A percentile compares a stretch with the other conserved stretches of the same genome.
These are phyloP conservation scores for Alternaria infectoria DNA, from an alignment of 2,329 filamentous ascomycete species.

Conservation along the genomic window DNA sequence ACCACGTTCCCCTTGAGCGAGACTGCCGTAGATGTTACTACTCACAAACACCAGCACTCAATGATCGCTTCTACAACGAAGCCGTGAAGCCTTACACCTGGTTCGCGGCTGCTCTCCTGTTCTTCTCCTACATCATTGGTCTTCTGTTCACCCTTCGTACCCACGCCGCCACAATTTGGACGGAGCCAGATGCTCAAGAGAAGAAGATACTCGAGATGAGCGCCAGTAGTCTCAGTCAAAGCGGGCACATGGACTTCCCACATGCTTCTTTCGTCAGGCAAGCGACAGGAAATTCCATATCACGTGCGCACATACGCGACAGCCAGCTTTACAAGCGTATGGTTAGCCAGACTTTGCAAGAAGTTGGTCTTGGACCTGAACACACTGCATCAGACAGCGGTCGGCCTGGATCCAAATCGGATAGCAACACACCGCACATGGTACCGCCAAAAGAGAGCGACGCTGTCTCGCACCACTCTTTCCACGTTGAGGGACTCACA, in stretches of 20 bases:
- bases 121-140: slow-evolving; percentile 91
- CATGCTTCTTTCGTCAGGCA: slow-evolving; percentile 39
- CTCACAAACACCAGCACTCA: slow-evolving; percentile 80
- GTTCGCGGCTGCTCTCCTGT: slow-evolving; percentile 82
- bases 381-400: slow-evolving; percentile 55
- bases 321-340: slow-evolving; percentile 93
- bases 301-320: slow-evolving; percentile 73
- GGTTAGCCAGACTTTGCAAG: slow-evolving; percentile 84
- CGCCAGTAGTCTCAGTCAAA: slow-evolving; percentile 42
- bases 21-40: slow-evolving; percentile 96
- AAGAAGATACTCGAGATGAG: slow-evolving; percentile 53
- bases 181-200: slow-evolving; percentile 64
- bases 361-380: slow-evolving; percentile 71
- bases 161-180: slow-evolving; percentile 97
- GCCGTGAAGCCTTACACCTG: slow-evolving; percentile 95
- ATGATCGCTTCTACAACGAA: slow-evolving; percentile 87
- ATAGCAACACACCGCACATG: slow-evolving; percentile 41
- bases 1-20: slow-evolving; percentile 57
- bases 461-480: slow-evolving; percentile 52
- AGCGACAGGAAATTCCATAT: slow-evolving; percentile 36
- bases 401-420: slow-evolving; percentile 27
- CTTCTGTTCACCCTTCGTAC: slow-evolving; percentile 95
- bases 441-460: slow-evolving; percentile 46
- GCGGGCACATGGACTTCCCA: slow-evolving; percentile 38
- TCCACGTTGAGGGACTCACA: slow-evolving; percentile 70